Percentiles rank a stretch among this genome's conserved stretches.
Evolutionary conservation across 2,329 filamentous ascomycete genomes (phyloP).

Genomic region (Coniella lustricola): DNA sequence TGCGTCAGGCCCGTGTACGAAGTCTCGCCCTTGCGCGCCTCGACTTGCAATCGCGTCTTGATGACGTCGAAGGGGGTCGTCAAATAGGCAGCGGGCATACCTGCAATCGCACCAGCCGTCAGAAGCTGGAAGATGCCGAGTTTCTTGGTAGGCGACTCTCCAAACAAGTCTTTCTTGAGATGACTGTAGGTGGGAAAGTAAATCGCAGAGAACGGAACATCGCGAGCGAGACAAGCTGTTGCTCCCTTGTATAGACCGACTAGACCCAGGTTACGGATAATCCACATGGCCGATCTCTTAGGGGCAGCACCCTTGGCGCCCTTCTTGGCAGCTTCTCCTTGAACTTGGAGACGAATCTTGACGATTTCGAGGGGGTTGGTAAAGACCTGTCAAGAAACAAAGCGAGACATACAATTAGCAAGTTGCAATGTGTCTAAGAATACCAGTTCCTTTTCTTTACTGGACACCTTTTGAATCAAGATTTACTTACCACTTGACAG

Average conservation of each 20-base stretch:
- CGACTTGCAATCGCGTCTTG: slow-evolving; percentile 96
- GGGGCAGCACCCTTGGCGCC: slow-evolving; percentile 58
- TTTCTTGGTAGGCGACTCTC: slow-evolving; percentile 80
- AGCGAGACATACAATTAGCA: too few species aligned
- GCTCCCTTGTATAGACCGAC: slow-evolving; percentile 96
- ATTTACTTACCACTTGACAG: slow-evolving; percentile 84
- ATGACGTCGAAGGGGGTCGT: slow-evolving; percentile 98
- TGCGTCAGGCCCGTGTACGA: slow-evolving; percentile 83
- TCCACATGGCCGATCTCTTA: slow-evolving; percentile 94
- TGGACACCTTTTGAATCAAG: too few species aligned
- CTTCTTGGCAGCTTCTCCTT: slow-evolving; percentile 87
- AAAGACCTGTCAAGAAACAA: slow-evolving; percentile 80
- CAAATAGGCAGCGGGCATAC: slow-evolving; percentile 87
- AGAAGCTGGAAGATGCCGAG: slow-evolving; percentile 86
- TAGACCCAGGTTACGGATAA: slow-evolving; percentile 88
- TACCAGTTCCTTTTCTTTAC: too few species aligned
- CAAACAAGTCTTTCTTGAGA: slow-evolving; percentile 88
- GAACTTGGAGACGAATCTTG: slow-evolving; percentile 96
- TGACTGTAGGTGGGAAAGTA: slow-evolving; percentile 98
- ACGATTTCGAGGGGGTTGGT: slow-evolving; percentile 98
- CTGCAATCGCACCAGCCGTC: slow-evolving; percentile 87
- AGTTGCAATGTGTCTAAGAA: too few species aligned
- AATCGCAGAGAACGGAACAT: slow-evolving; percentile 96
- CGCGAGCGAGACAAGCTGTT: slow-evolving; percentile 85
- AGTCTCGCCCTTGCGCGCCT: slow-evolving; percentile 90